Evolutionary conservation across 1,284 basidiomycete genomes (phyloP).

Genomic region (Leccinum angustisporum): DNA sequence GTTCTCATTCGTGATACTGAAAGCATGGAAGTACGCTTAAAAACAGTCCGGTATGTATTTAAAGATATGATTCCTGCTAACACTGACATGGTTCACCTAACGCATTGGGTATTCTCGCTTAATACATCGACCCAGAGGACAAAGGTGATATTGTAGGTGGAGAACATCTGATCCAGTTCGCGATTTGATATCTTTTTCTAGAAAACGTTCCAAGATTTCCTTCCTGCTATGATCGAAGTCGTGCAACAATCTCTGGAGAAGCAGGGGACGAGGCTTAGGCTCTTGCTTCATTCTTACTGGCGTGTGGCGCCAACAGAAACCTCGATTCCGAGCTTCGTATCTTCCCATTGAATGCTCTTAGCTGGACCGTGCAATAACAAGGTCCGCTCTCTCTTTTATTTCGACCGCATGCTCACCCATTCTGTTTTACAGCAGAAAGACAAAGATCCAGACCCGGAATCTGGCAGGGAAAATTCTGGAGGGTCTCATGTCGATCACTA

Average conservation of each 20-base stretch:
- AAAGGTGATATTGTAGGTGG: constrained; percentile 79
- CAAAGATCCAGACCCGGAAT: constrained; percentile 87
- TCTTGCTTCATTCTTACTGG: constrained; percentile 88
- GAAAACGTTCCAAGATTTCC: constrained; percentile 87
- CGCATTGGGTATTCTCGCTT: constrained; percentile 88
- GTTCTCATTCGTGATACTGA: constrained; percentile 84
- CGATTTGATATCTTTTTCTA: constrained; percentile 30
- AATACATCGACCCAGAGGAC: constrained; percentile 89
- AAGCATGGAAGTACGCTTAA: constrained; percentile 89
- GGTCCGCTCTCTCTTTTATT: constrained; percentile 10
- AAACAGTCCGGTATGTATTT: constrained; percentile 70
- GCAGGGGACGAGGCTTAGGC: constrained; percentile 80
- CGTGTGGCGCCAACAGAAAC: constrained; percentile 78
- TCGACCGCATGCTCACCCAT: not conserved
- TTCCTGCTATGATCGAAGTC: constrained; percentile 90
- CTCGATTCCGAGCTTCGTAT: constrained; percentile 85
- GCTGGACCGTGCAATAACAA: constrained; percentile 94
- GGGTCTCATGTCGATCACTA: constrained; percentile 91
- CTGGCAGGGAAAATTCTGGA: constrained; percentile 88
- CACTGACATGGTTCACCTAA: constrained; percentile 39
- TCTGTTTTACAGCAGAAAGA: constrained; percentile 80
- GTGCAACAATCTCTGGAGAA: constrained; percentile 84
- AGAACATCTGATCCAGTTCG: not conserved
- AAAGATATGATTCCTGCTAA: not conserved
- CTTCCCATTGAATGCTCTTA: constrained; percentile 91